Conservation (phyloP, 768 basidiomycete species). For the Boletus bicolor region DNA sequence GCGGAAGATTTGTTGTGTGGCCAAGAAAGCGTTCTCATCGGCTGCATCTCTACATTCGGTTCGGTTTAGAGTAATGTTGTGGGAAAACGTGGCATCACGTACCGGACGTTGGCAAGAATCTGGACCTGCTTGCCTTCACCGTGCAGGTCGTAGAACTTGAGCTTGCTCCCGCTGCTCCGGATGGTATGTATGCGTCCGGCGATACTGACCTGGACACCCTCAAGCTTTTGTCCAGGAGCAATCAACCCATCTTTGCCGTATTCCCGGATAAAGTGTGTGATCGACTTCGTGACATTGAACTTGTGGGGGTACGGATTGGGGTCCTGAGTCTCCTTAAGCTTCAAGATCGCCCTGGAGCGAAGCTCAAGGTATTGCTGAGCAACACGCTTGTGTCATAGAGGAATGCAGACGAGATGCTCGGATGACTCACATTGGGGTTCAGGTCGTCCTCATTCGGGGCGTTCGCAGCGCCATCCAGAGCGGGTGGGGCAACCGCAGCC, state of each 20-base stretch:
- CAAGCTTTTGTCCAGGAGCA: slow-evolving; percentile 60
- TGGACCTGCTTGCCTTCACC: slow-evolving; percentile 92
- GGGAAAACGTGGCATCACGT: slow-evolving; percentile 33
- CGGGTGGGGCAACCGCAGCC: slow-evolving; percentile 46
- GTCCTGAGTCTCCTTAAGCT: slow-evolving; percentile 75
- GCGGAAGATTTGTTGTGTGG: slow-evolving; percentile 81
- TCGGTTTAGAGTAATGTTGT: slow-evolving; percentile 19
- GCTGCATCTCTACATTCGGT: slow-evolving; percentile 49
- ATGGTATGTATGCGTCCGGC: slow-evolving; percentile 94
- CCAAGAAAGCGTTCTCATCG: slow-evolving; percentile 60
- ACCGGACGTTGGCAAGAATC: slow-evolving; percentile 88
- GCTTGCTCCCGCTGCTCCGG: slow-evolving; percentile 74
- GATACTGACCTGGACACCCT: slow-evolving; percentile 56
- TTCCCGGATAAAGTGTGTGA: slow-evolving; percentile 66
- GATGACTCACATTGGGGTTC: slow-evolving; percentile 75
- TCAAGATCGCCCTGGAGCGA: slow-evolving; percentile 83
- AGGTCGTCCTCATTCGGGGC: slow-evolving; percentile 73
- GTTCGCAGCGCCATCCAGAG: slow-evolving; percentile 39
- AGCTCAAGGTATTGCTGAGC: slow-evolving; percentile 94
- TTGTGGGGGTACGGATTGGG: slow-evolving; percentile 99
- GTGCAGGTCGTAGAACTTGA: slow-evolving; percentile 92
- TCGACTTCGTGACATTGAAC: slow-evolving; percentile 82
- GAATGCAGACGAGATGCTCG: background rate
- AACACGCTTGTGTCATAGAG: background rate
- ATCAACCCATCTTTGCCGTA: slow-evolving; percentile 77